Percentiles rank a stretch among this genome's conserved stretches.
Evolutionary conservation across 179 eudicot species (phyloP).

Genomic region (Patellifolia procumbens): DNA sequence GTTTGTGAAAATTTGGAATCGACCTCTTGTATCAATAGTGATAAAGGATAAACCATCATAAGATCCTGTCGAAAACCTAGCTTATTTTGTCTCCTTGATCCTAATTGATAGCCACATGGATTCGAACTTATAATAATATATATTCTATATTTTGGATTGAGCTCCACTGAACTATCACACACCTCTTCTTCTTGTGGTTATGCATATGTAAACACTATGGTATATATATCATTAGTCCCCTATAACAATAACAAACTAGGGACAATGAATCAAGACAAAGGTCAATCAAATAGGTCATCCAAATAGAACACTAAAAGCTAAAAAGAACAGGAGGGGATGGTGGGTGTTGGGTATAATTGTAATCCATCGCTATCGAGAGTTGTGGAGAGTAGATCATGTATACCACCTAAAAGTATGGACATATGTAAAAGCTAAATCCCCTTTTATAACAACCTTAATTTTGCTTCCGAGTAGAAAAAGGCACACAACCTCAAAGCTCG

Average conservation of each 20-base stretch:
- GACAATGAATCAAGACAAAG: constrained; percentile 2
- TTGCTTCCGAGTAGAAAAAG: constrained; percentile 10
- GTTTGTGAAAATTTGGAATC: too few relatives aligned
- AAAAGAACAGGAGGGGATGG: background rate
- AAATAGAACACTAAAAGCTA: background rate
- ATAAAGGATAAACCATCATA: too few relatives aligned
- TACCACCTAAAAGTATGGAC: background rate
- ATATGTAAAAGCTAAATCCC: background rate
- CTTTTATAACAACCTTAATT: constrained; percentile 21
- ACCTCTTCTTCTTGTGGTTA: too few relatives aligned
- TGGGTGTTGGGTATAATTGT: background rate
- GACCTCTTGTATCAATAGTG: too few relatives aligned
- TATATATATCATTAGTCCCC: background rate
- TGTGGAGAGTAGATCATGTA: constrained; percentile 3
- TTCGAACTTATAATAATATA: too few relatives aligned
- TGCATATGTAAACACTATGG: too few relatives aligned
- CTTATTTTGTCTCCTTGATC: too few relatives aligned
- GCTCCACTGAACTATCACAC: too few relatives aligned
- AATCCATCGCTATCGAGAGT: background rate
- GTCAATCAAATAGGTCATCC: background rate
- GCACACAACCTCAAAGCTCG: background rate
- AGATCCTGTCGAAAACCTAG: too few relatives aligned
- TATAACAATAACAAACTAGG: background rate
- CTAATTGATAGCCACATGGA: too few relatives aligned
- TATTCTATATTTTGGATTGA: too few relatives aligned